Evolutionary conservation across 768 basidiomycete genomes (phyloP).

Genomic region (Kwoniella mangroviensis): DNA sequence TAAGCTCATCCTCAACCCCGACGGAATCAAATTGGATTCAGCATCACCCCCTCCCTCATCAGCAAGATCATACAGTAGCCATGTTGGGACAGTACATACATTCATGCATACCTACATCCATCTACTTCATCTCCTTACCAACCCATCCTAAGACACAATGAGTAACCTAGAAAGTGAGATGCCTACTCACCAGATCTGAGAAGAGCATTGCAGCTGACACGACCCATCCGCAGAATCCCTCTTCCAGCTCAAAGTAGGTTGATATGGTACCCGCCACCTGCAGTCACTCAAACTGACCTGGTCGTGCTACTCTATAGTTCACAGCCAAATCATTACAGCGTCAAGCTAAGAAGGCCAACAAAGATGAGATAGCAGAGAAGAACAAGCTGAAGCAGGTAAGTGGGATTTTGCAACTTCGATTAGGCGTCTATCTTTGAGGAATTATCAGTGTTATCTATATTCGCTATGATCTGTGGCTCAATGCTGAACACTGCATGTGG

Average conservation of each 20-base stretch:
- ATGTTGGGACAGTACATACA: too few relatives aligned
- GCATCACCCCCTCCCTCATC: too few relatives aligned
- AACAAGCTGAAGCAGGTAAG: constrained; percentile 86
- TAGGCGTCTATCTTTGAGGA: background rate
- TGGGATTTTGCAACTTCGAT: background rate
- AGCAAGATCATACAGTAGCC: too few relatives aligned
- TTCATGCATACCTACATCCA: background rate
- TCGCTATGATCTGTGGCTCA: too few relatives aligned
- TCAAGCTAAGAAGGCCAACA: constrained; percentile 97
- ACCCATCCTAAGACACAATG: constrained; percentile 34
- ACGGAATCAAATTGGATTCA: too few relatives aligned
- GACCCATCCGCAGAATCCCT: constrained; percentile 73
- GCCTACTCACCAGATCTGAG: background rate
- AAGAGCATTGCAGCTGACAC: constrained; percentile 5
- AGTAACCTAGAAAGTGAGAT: constrained; percentile 76
- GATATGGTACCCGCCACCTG: background rate
- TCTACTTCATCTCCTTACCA: background rate
- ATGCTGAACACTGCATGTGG: too few relatives aligned
- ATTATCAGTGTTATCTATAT: too few relatives aligned
- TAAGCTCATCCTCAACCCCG: too few relatives aligned
- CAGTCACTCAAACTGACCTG: constrained; percentile 29
- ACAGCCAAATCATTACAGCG: constrained; percentile 93
- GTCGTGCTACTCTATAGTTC: constrained; percentile 66
- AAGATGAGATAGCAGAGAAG: constrained; percentile 90
- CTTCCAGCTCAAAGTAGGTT: constrained; percentile 92